Base-by-base conservation (phyloP, 2,329 filamentous ascomycete species). In the Aciculosporium take region DNA sequence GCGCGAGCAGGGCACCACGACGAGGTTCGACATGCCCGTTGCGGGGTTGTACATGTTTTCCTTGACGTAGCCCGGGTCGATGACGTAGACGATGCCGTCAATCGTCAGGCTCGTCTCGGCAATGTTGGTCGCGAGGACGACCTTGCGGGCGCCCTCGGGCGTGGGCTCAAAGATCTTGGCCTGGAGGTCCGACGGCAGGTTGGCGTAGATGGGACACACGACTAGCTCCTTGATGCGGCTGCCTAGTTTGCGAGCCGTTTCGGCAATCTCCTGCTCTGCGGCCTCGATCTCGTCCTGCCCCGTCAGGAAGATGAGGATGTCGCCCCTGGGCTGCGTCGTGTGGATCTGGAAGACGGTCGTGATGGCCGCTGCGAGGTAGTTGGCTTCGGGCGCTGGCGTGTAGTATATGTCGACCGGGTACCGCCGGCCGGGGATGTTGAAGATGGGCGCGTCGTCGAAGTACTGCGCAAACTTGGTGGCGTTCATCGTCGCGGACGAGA, bases 321-420 rank as follows among this genome's bases (percentile, higher is more conserved):
- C 91, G 10, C 91, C 91, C 44, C 74, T 74, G 0, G 79, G 80
- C 55, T 93, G 85, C 0, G 80, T 84, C 0, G 88, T 81, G 54
- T 98, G 91, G 31, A 96, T 94, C 56, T 96, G 89, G 53, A 96
- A 94, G 5, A 93, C 79, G 0, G 89, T 96, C 0, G 86, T 94
- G 46, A 96, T 85, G 21, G 86, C 85, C 1, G 91, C 89, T 1
- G 82, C 81, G 2, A 98, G 68, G 53, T 95, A 96, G 54, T 96
- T 95, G 18, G 88, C 87, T 60, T 96, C 91, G 0, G 91, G 91
- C 7, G 87, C 80, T 1, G 81, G 79, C 0, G 85, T 91, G 57
- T 94, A 94, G 61, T 91, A 86, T 41, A 94, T 86, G 48, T 94
- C 85, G 13, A 96, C 88, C 0, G 86, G 84, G 57, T 86, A 94